Conservation (phyloP, 2,329 filamentous ascomycete species). For the Apiospora aurea region DNA sequence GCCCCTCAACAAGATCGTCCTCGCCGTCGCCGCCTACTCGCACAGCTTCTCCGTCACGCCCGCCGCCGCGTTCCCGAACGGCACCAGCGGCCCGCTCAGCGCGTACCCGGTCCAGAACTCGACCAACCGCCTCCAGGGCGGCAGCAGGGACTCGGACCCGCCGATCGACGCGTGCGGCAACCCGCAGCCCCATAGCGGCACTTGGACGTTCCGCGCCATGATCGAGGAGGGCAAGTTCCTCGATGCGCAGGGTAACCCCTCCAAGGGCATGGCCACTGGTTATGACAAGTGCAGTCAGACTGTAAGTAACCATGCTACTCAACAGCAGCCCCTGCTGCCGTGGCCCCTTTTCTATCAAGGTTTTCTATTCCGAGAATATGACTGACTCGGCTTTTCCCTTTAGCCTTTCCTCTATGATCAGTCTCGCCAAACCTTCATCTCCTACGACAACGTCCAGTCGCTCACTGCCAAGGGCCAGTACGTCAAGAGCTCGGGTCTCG, state of each 20-base stretch:
- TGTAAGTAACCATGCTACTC: no score
- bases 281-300: conserved; percentile 32
- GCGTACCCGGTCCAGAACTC: conserved; percentile 31
- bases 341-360: no score
- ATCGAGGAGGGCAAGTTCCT: conserved; percentile 31
- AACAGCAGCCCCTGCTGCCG: no score
- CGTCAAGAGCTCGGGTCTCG: conserved; percentile 26
- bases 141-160: conserved; percentile 33
- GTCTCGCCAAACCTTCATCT: conserved; percentile 27
- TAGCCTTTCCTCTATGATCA: conserved; percentile 30
- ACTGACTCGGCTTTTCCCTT: not conserved
- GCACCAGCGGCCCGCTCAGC: conserved; percentile 24
- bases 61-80: conserved; percentile 26
- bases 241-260: conserved; percentile 28
- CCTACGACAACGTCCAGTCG: conserved; percentile 32
- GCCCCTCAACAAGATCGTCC: conserved; percentile 30
- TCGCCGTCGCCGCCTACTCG: conserved; percentile 30
- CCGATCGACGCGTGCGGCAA: conserved; percentile 29
- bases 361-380: no score
- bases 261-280: conserved; percentile 22
- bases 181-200: conserved; percentile 29
- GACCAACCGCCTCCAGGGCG: conserved; percentile 30
- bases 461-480: conserved; percentile 29
- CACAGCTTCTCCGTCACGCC: conserved; percentile 32
- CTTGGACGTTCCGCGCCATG: conserved; percentile 30